Conservation (phyloP, 768 basidiomycete genomes). For the Calvatia gigantea region DNA sequence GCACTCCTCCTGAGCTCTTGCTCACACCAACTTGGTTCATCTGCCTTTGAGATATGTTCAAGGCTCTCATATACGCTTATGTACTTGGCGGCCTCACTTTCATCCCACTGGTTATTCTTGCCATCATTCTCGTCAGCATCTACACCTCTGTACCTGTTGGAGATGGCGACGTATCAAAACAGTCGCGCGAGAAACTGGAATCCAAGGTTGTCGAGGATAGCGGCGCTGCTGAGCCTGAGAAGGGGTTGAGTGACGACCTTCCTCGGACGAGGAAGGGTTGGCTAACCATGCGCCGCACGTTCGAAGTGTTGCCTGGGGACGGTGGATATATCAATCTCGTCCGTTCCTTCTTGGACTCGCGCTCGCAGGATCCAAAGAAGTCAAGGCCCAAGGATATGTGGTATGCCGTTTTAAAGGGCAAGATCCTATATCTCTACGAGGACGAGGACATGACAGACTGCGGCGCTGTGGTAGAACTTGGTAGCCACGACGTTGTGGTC, state of each 20-base stretch:
- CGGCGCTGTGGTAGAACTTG: constrained; percentile 84
- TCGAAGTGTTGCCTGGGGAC: constrained; percentile 61
- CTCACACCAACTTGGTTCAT: constrained; percentile 8
- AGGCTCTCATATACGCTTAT: constrained; percentile 77
- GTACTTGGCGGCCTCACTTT: constrained; percentile 89
- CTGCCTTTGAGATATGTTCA: constrained; percentile 50
- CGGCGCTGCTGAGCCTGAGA: constrained; percentile 25
- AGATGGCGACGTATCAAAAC: constrained; percentile 45
- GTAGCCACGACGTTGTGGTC: constrained; percentile 71
- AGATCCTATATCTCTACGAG: constrained; percentile 89
- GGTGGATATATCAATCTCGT: constrained; percentile 77
- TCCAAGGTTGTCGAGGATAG: constrained; percentile 23
- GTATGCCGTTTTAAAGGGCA: constrained; percentile 90
- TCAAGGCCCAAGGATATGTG: constrained; percentile 89
- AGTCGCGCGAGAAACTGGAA: constrained; percentile 29
- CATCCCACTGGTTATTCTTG: constrained; percentile 69
- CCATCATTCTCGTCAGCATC: constrained; percentile 54
- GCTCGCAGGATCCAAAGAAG: constrained; percentile 81
- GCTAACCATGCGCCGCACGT: constrained; percentile 80
- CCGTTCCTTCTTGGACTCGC: constrained; percentile 73
- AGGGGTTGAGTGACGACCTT: constrained; percentile 35
- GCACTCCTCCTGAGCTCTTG: constrained; percentile 8
- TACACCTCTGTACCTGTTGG: constrained; percentile 87
- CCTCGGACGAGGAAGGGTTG: constrained; percentile 74
- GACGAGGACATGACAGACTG: constrained; percentile 90